Evolutionary conservation across 2,329 filamentous ascomycete genomes (phyloP).

Genomic region (Aspergillus cejpii): DNA sequence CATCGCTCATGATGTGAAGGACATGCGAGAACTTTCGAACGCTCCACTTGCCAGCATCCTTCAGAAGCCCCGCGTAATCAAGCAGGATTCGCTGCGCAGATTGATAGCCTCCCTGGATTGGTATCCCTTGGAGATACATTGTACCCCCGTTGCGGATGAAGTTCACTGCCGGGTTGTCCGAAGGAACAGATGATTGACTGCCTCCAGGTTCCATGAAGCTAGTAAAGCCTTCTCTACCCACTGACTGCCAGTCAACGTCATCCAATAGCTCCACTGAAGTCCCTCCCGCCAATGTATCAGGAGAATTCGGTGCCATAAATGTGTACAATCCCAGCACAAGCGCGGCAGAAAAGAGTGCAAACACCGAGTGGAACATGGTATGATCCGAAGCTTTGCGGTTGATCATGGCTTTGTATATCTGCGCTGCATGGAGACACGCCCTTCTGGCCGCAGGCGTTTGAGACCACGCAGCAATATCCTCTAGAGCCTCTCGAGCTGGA

Average conservation of each 20-base stretch:
- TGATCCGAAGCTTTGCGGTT: constrained; percentile 49
- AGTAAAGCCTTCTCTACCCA: constrained; percentile 44
- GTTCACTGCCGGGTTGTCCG: constrained; percentile 29
- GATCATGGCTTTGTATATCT: constrained; percentile 47
- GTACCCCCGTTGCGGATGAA: constrained; percentile 48
- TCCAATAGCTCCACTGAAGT: constrained; percentile 43
- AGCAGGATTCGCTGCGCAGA: constrained; percentile 47
- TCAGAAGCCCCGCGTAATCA: constrained; percentile 48
- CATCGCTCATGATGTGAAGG: constrained; percentile 51
- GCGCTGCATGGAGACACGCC: constrained; percentile 48
- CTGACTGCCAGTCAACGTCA: constrained; percentile 45
- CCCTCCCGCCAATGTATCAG: constrained; percentile 21
- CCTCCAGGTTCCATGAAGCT: constrained; percentile 33
- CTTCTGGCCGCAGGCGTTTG: constrained; percentile 47
- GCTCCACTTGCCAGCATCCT: constrained; percentile 49
- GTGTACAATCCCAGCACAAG: constrained; percentile 49
- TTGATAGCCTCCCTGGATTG: constrained; percentile 46
- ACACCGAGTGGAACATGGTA: constrained; percentile 46
- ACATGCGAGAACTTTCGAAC: constrained; percentile 47
- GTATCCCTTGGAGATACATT: constrained; percentile 44
- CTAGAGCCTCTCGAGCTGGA: constrained; percentile 44
- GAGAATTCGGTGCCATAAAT: constrained; percentile 40
- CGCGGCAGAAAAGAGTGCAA: constrained; percentile 47
- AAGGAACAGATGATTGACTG: constrained; percentile 21
- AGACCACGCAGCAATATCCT: constrained; percentile 48